phyloP scores from a whole-genome alignment of 305 asterid species.

The Fraxinus floribunda region DNA sequence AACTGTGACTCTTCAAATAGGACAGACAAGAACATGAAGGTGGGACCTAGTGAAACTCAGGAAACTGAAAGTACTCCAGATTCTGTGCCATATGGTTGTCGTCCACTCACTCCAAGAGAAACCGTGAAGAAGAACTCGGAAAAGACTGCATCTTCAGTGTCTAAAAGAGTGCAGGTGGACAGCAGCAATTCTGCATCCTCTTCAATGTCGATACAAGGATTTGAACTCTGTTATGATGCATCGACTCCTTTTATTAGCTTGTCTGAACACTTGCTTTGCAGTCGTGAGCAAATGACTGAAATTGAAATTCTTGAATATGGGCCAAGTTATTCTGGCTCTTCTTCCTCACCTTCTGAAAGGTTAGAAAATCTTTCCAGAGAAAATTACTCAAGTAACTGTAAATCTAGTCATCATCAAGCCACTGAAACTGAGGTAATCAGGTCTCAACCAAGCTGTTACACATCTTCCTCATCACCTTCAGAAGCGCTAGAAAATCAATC shows the following conservation, averaged over 20 bases:
- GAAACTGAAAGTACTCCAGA: slow-evolving; percentile 34
- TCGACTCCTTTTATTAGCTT: slow-evolving; percentile 40
- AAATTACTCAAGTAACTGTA: slow-evolving; percentile 29
- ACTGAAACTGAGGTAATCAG: neutral
- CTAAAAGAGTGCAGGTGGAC: slow-evolving; percentile 54
- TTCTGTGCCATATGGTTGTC: slow-evolving; percentile 25
- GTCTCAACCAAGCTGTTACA: neutral
- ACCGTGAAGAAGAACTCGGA: slow-evolving; percentile 36
- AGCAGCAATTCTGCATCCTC: slow-evolving; percentile 82
- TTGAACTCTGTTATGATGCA: slow-evolving; percentile 63
- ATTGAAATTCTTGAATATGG: slow-evolving; percentile 33
- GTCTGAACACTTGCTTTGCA: slow-evolving; percentile 35
- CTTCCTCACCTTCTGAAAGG: slow-evolving; percentile 39
- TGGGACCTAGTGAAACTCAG: slow-evolving; percentile 34
- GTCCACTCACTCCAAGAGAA: slow-evolving; percentile 31
- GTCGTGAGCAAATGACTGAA: slow-evolving; percentile 37
- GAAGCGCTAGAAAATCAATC: neutral
- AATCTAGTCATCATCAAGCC: slow-evolving; percentile 12
- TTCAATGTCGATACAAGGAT: slow-evolving; percentile 68
- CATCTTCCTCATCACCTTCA: neutral
- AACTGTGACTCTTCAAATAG: slow-evolving; percentile 40
- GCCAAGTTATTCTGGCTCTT: slow-evolving; percentile 2
- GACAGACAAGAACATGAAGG: slow-evolving; percentile 29
- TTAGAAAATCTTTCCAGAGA: slow-evolving; percentile 24
- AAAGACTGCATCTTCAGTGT: slow-evolving; percentile 36